Base-by-base conservation (phyloP, 192 early-diverging fungal species). In the Obelidium mucronatum region DNA sequence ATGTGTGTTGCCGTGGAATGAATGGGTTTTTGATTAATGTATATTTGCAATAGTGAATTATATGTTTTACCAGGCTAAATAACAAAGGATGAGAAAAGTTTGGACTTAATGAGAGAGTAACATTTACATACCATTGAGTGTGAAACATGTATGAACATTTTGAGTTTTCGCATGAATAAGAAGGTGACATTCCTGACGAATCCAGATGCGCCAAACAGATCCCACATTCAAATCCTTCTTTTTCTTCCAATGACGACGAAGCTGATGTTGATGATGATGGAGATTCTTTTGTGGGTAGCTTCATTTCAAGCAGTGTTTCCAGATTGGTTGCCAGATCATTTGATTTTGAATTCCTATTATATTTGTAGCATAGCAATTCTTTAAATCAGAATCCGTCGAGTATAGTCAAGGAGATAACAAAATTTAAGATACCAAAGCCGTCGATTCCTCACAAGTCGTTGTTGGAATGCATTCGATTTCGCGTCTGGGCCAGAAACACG, bases 161-260 rank as follows among this genome's bases (percentile, higher is more conserved):
- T 40, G 3, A 3, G 33, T 65, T 65, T 5, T 8, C 5, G 33
- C 63, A 65, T 24, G 63, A 65, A 11, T 39, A 8, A 17, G 28
- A 6, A 24, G 63, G 63, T 8, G 35, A 28, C 3, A 35, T 11
- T 6, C 63, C 63, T 8, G 6, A 15, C 22, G 17, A 22, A 39
- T 65, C 36, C 35, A 65, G 11, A 35, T 65, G 5, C 3, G 63
- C 17, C 63, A 65, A 24, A 39, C 63, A 65, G 33, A 65, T 65
- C 13, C 63, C 63, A 24, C 63, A 65, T 22, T 65, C 63, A 5
- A 39, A 13, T 8, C 28, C 11, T 28, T 11, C 31, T 17, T 40
- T 22, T 5, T 30, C 63, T 28, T 19, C 36, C 4, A 3, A 5
- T 11, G 28, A 30, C 33, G 5, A 5, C 56, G 4, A 24, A 3